Percentiles rank a stretch among this genome's conserved stretches.
Conservation (phyloP, 176 grass and related monocot genomes). For the Lolium multiflorum region DNA sequence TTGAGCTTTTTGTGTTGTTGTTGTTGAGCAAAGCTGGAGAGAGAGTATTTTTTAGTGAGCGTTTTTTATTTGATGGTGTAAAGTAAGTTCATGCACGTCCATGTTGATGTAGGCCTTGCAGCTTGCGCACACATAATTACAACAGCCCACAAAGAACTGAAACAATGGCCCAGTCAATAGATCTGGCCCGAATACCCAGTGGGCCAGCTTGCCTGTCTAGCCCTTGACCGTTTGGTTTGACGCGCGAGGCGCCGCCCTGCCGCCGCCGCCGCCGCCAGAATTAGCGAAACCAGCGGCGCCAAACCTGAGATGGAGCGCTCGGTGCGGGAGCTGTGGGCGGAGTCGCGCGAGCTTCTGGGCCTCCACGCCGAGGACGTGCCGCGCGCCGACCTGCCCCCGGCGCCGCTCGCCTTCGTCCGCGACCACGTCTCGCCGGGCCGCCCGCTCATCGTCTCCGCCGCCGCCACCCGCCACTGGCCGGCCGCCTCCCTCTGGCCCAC, state of each 20-base stretch:
- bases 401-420: constrained; percentile 74
- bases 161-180: not conserved
- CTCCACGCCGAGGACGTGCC: constrained; percentile 41
- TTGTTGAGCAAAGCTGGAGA: too few relatives aligned
- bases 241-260: not conserved
- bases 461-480: constrained; percentile 81
- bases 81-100: not conserved
- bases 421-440: constrained; percentile 77
- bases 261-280: constrained; percentile 35
- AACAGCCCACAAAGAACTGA: not conserved
- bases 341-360: constrained; percentile 77
- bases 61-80: too few relatives aligned
- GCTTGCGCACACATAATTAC: not conserved
- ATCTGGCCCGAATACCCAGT: not conserved
- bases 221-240: constrained; percentile 2
- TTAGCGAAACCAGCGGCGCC: constrained; percentile 31
- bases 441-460: constrained; percentile 75
- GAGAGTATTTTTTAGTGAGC: too few relatives aligned
- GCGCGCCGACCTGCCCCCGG: constrained; percentile 60
- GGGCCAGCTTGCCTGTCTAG: not conserved
- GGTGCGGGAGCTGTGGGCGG: constrained; percentile 73
- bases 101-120: not conserved
- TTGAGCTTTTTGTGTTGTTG: too few relatives aligned
- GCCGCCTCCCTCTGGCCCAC: constrained; percentile 75
- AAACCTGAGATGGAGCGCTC: constrained; percentile 55